Evolutionary conservation across 1,284 basidiomycete genomes (phyloP).

Genomic region (Moesziomyces parantarcticus): DNA sequence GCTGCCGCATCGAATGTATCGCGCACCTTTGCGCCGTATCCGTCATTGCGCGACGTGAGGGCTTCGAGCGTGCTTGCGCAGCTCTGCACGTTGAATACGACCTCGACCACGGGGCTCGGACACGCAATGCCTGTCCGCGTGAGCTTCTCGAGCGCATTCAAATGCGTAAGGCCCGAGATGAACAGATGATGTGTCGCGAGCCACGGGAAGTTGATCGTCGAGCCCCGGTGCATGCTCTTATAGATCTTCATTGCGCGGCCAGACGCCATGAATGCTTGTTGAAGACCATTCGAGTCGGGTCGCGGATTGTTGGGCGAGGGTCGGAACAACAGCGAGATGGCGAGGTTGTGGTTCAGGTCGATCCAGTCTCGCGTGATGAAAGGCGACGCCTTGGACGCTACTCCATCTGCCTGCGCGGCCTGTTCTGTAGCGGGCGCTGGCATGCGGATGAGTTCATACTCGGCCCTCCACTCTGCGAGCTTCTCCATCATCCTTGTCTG

Average conservation of each 20-base stretch:
- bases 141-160: slow-evolving; percentile 47
- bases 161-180: slow-evolving; percentile 46
- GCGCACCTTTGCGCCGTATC: slow-evolving; percentile 28
- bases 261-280: slow-evolving; percentile 39
- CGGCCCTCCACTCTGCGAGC: slow-evolving; percentile 36
- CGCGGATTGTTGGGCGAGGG: slow-evolving; percentile 45
- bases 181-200: slow-evolving; percentile 46
- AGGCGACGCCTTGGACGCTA: slow-evolving; percentile 29
- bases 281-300: slow-evolving; percentile 34
- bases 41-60: slow-evolving; percentile 38
- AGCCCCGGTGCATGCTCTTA: slow-evolving; percentile 44
- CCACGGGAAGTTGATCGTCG: slow-evolving; percentile 48
- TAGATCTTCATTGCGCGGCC: slow-evolving; percentile 48
- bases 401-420: slow-evolving; percentile 8
- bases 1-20: slow-evolving; percentile 48
- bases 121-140: slow-evolving; percentile 17
- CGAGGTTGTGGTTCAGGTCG: slow-evolving; percentile 43
- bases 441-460: slow-evolving; percentile 19
- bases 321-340: slow-evolving; percentile 39
- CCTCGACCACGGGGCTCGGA: slow-evolving; percentile 39
- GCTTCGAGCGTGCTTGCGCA: slow-evolving; percentile 47
- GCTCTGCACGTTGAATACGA: slow-evolving; percentile 49
- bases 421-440: not conserved
- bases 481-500: slow-evolving; percentile 47
- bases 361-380: slow-evolving; percentile 49